Evolutionary conservation across 2,329 filamentous ascomycete genomes (phyloP), one percentile per base, ranked within the genome.

Genomic region (Hymenoscyphus occultus): DNA sequence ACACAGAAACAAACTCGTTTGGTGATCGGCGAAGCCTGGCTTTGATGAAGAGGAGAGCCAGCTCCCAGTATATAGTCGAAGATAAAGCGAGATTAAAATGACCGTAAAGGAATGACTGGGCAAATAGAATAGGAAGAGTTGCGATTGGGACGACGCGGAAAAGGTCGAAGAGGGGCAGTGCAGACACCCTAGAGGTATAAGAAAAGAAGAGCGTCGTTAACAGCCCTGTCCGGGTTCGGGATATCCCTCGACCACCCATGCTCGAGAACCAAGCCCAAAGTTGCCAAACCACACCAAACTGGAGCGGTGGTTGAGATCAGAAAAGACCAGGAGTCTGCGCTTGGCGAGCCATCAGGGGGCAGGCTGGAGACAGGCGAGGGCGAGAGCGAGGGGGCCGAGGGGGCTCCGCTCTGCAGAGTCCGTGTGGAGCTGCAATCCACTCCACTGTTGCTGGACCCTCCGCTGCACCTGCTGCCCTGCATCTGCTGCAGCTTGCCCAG

Each of bases 61-160:
- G 82, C 82, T 84, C 82, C 78, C 80, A 80, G 80, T 77, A 74
- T 80, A 80, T 80, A 80, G 77, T 78, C 75, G 76, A 77, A 75
- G 76, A 74, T 75, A 76, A 78, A 75, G 75, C 74, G 76, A 76
- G 76, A 77, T 79, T 78, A 77, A 54, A 75, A 75, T 72, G 68
- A 68, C 65, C 70, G 67, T 76, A 80, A 84, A 82, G 79, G 81
- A 84, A 80, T 75, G 82, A 83, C 80, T 83, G 77, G 77, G 76
- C 77, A 76, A 74, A 74, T 73, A 75, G 75, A 75, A 75, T 73
- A 73, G 72, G 70, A 76, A 75, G 74, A 75, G 70, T 74, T 75
- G 75, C 75, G 76, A 76, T 77, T 79, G 78, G 78, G 78, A 80
- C 76, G 79, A 79, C 77, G 80, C 77, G 76, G 73, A 76, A 76